A percentile compares a stretch with the other conserved stretches of the same genome.
Conservation (phyloP, 768 basidiomycete species). For the Phallus indusiatus region DNA sequence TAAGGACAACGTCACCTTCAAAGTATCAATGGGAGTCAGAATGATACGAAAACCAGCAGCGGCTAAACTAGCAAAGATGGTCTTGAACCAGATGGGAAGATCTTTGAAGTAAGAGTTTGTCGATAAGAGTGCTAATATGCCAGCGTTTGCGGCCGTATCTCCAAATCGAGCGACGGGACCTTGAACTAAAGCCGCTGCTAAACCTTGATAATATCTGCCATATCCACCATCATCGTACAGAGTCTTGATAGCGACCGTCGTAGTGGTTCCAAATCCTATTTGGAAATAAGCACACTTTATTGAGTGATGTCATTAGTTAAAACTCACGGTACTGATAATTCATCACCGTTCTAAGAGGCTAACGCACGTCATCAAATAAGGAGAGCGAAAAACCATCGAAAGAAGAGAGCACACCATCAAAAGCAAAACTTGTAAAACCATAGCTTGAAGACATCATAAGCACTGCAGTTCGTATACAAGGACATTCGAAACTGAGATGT, state of each 20-base stretch:
- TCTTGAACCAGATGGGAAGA: constrained; percentile 60
- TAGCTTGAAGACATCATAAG: constrained; percentile 40
- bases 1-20: constrained; percentile 37
- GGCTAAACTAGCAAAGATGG: constrained; percentile 65
- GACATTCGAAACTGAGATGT: constrained; percentile 7
- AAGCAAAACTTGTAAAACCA: constrained; percentile 87
- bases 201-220: constrained; percentile 81
- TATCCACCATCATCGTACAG: constrained; percentile 75
- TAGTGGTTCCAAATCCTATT: constrained; percentile 59
- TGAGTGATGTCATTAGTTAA: not conserved
- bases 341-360: constrained; percentile 95
- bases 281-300: not conserved
- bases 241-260: constrained; percentile 51
- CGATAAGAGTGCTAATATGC: constrained; percentile 76
- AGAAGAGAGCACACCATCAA: constrained; percentile 47
- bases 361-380: constrained; percentile 8
- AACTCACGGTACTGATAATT: constrained; percentile 77
- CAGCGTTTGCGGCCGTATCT: constrained; percentile 91
- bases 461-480: constrained; percentile 1
- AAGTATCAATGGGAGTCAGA: constrained; percentile 86
- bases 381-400: not conserved
- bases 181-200: constrained; percentile 77
- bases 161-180: constrained; percentile 68
- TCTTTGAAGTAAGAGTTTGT: constrained; percentile 62
- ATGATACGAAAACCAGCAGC: constrained; percentile 85